A percentile compares a stretch with the other conserved stretches of the same genome.
phyloP scores from a whole-genome alignment of 345 rosid genomes.

The Eucalyptus sp. region DNA sequence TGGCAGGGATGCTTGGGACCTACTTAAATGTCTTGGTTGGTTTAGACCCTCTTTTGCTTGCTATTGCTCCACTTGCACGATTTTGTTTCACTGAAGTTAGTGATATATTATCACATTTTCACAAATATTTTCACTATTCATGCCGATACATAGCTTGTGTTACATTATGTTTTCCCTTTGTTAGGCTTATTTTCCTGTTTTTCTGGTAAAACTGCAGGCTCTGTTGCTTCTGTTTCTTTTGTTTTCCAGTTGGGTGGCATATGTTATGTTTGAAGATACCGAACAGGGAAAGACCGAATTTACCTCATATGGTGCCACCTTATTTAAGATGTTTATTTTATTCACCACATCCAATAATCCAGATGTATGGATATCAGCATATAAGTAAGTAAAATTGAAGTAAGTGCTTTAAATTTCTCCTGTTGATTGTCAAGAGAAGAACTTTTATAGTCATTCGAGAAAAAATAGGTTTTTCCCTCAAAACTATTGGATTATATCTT shows the following conservation, averaged over 20 bases:
- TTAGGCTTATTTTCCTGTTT: background rate
- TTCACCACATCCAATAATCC: constrained; percentile 98
- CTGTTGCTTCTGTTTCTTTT: constrained; percentile 80
- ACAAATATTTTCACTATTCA: background rate
- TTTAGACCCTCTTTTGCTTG: constrained; percentile 2
- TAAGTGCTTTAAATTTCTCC: background rate
- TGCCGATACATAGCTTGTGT: background rate
- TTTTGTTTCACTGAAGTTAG: background rate
- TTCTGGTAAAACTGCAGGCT: constrained; percentile 50
- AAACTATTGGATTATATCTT: background rate
- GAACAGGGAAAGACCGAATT: constrained; percentile 57
- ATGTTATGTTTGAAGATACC: constrained; percentile 95
- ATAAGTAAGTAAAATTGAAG: constrained; percentile 57
- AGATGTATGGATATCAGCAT: constrained; percentile 97
- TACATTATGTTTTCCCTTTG: background rate
- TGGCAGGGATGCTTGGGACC: constrained; percentile 90
- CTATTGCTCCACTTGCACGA: background rate
- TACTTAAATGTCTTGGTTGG: constrained; percentile 83
- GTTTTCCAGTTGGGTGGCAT: constrained; percentile 89
- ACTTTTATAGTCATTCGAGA: background rate
- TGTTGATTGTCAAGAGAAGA: background rate
- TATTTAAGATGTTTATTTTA: constrained; percentile 82
- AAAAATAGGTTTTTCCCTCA: background rate
- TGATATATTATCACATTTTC: background rate
- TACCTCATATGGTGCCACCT: constrained; percentile 67